A percentile compares a stretch with the other conserved stretches of the same genome.
Conservation (phyloP, 1,139 yeast species). For the Hansenula lynferdii region DNA sequence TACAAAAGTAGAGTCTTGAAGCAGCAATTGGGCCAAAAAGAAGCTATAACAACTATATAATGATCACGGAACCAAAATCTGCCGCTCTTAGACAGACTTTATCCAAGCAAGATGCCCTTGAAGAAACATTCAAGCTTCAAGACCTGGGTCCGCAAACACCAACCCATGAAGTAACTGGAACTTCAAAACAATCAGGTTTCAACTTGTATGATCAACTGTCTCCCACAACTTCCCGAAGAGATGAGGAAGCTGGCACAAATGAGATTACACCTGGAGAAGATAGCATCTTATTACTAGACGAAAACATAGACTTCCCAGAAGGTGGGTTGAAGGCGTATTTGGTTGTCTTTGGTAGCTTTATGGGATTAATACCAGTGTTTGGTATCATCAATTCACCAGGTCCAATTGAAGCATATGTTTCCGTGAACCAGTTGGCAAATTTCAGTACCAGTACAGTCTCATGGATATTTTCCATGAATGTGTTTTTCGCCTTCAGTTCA, state of each 20-base stretch:
- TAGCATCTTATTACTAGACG: neutral
- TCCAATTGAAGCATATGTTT: constrained; percentile 61
- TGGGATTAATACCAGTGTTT: constrained; percentile 58
- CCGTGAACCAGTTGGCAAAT: constrained; percentile 42
- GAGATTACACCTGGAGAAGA: neutral
- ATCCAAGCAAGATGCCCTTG: neutral
- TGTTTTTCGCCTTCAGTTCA: constrained; percentile 51
- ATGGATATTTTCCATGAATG: constrained; percentile 65
- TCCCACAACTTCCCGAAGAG: too few species aligned
- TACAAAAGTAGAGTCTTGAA: too few species aligned
- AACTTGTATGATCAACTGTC: neutral
- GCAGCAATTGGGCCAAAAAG: too few species aligned
- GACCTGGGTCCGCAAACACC: neutral
- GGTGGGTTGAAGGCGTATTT: constrained; percentile 57
- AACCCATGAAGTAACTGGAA: neutral
- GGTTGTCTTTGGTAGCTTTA: constrained; percentile 58
- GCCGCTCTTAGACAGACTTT: neutral
- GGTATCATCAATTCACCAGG: constrained; percentile 69
- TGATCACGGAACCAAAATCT: neutral
- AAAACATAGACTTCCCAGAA: constrained; percentile 40
- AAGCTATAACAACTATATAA: too few species aligned
- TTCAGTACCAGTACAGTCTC: constrained; percentile 47
- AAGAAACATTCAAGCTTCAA: neutral
- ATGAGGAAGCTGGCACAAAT: neutral
- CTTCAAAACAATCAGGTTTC: neutral